Base-by-base conservation (phyloP, 441 rosid genomes). In the Theobroma grandiflorum region DNA sequence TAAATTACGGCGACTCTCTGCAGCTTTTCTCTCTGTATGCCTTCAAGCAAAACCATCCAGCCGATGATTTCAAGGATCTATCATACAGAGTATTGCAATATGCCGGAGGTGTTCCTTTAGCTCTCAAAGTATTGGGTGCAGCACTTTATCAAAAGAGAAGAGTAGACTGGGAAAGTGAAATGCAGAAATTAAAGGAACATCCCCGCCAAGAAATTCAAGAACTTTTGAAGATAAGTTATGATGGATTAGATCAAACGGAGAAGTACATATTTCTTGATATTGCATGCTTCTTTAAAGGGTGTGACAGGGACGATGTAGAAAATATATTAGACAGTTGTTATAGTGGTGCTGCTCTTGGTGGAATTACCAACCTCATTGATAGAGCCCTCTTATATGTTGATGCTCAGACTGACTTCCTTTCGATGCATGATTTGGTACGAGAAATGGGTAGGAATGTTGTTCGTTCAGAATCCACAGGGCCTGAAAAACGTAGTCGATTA, bases 351-450 rank as follows among this genome's bases (percentile, higher is more conserved):
- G 77, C 83, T 2, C 40, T 61, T 38, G 66, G 49, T 12, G 89
- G 85, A 49, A 67, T 90, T 4, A 52, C 65, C 6, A 77, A 49
- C 70, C 86, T 90, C 1, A 12, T 81, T 3, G 77, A 84, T 31
- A 89, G 75, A 61, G 80, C 72, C 47, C 82, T 88, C 18, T 59
- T 89, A n/a, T 73, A 80, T 61, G 35, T 84, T 33, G 71, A 40
- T 5, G 45, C n/a, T n/a, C n/a, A n/a, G 33, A 4, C 37, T 15
- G 52, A 78, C 3, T 31, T 14, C 57, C 16, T 89, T 6, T 22
- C 64, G 80, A 85, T 91, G 85, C 92, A 91, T 79, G 84, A 85
- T 62, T 79, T 89, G 79, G 47, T 82, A 57, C 82, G 82, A 81
- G 84, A 85, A 74, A 81, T 89, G 86, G 89, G 90, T 14, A 45